Evolutionary conservation across 495 filamentous ascomycete genomes (phyloP), one percentile per base, ranked within the genome.

Genomic region (Annulohypoxylon stygium): DNA sequence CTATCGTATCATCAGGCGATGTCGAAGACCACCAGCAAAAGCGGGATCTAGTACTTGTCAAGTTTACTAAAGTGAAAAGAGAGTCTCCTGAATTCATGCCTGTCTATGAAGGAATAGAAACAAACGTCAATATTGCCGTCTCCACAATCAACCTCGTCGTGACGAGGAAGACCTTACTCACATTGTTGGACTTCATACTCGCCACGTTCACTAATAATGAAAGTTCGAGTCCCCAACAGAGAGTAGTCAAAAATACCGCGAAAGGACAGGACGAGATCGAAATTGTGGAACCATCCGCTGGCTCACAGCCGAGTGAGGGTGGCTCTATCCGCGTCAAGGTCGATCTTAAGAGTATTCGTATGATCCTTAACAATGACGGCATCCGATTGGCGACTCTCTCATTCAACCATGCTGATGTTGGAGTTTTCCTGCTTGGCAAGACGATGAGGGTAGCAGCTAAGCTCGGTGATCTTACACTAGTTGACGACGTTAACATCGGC

Each of bases 321-420:
- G 84, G 84, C 36, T 78, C 83, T 14, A 85, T 90, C 64, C 81
- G 88, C 58, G 94, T 99, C 82, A 97, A 97, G 82, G 90, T 97
- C 25, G 90, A 97, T 65, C 83, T 99, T 50, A 94, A 97, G 82
- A 96, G 93, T 83, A 97, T 99, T 75, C 88, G 92, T 12, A 86
- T 98, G 57, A 95, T 99, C 71, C 87, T 99, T n/a, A 99, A 99
- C 78, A 98, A 99, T 75, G 96, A 99, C 76, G 97, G 96, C 3
- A 97, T 98, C 60, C 90, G 95, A 30, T 86, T 99, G 16, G 96
- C 95, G 48, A 98, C 96, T 0, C 83, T 99, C 25, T 97, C 93
- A 76, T 90, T 99, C 67, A 94, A 93, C 65, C 93, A 94, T 59
- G 96, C 93, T 9, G 91, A 97, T 81, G 91, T 97, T 51, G 93